Percentiles rank a stretch among this genome's conserved stretches.
These are phyloP conservation scores for Capsicum pubescens DNA, from an alignment of 257 asterid species.

Conservation along the genomic window DNA sequence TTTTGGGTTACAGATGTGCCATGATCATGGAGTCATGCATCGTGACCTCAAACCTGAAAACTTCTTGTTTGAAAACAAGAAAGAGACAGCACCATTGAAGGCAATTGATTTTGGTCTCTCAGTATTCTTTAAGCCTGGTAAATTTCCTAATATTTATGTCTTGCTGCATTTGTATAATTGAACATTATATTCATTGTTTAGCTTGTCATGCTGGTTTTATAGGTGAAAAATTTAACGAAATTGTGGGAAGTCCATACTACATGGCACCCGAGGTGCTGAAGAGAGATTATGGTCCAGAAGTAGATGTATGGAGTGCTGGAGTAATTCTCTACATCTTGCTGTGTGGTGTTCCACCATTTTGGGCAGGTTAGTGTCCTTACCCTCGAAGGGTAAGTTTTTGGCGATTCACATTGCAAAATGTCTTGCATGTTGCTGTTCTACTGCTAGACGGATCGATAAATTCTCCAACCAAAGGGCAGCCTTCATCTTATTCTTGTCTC, in stretches of 20 bases:
- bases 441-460: background rate
- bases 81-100: constrained; percentile 54
- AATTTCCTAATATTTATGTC: background rate
- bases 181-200: background rate
- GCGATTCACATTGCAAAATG: background rate
- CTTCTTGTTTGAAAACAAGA: constrained; percentile 52
- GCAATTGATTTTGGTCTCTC: constrained; percentile 60
- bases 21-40: constrained; percentile 58
- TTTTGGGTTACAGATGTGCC: constrained; percentile 48
- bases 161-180: constrained; percentile 6
- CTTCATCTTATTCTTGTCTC: background rate
- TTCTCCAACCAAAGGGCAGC: background rate
- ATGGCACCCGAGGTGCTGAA: constrained; percentile 64
- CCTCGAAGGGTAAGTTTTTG: background rate
- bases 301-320: constrained; percentile 65
- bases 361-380: constrained; percentile 48
- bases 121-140: constrained; percentile 55
- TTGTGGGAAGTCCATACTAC: constrained; percentile 60
- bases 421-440: background rate
- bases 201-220: background rate
- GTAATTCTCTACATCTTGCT: constrained; percentile 57
- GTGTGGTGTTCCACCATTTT: constrained; percentile 59
- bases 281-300: constrained; percentile 58
- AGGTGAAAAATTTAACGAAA: constrained; percentile 54
- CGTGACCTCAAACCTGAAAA: constrained; percentile 62